Percentiles rank a stretch among this genome's conserved stretches.
Conservation (phyloP, 345 rosid genomes). For the Raphanus sativus region DNA sequence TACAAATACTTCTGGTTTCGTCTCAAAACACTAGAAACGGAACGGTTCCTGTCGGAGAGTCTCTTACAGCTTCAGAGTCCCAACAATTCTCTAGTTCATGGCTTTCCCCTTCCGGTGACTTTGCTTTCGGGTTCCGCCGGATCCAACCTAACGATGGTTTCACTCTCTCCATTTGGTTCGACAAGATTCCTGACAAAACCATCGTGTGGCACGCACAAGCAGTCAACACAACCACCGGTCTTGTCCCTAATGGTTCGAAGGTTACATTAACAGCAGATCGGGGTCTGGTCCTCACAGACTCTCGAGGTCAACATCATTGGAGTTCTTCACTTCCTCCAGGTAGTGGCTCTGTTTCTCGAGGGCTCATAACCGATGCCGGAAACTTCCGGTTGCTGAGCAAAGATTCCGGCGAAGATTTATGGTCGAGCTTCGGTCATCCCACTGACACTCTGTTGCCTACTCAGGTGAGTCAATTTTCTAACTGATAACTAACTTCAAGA, state of each 20-base stretch:
- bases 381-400: background rate
- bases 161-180: background rate
- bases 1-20: background rate
- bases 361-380: background rate
- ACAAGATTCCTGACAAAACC: background rate
- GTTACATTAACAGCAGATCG: background rate
- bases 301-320: background rate
- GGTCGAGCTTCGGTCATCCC: conserved; percentile 55
- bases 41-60: background rate
- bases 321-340: background rate
- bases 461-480: background rate
- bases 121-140: background rate
- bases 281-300: background rate
- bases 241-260: background rate
- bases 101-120: background rate
- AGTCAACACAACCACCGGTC: background rate
- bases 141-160: background rate
- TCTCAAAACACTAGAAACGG: background rate
- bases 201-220: background rate
- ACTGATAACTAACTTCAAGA: too few relatives aligned
- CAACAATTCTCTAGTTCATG: background rate
- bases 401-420: conserved; percentile 12
- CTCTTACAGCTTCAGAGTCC: background rate
- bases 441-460: conserved; percentile 53
- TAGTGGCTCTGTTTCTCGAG: background rate